Base-by-base conservation (phyloP, 179 eudicot species). In the Silene vulgaris region DNA sequence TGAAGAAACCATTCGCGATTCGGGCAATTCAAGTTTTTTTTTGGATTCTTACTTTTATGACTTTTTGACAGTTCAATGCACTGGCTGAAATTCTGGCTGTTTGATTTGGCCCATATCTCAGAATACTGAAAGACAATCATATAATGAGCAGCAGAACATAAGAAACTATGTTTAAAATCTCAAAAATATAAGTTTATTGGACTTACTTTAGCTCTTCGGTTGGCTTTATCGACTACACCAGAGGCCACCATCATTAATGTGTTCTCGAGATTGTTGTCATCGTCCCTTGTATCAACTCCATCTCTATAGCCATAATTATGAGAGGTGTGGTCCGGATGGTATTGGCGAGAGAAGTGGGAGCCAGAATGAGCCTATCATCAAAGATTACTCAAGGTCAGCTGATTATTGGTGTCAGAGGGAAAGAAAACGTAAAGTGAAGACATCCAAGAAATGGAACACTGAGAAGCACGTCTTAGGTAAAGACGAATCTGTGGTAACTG, bases 41-140 rank as follows among this genome's bases (percentile, higher is more conserved):
- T 35, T 1, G 52, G 37, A 54, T 78, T 32, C 86, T 79, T 86
- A 96, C 99, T 88, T 84, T 87, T 93, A 75, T 86, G 96, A 78
- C 82, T 85, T 80, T 84, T 89, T 74, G 97, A 85, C 57, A 83
- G 80, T 61, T 88, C 86, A 76, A 90, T 84, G 86, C 99, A 96
- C 77, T 84, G 90, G 71, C 85, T 90, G 90, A 86, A 93, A 85
- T 90, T 96, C 67, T 85, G 89, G 32, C 96, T 96, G 77, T 85
- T 77, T 20, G 97, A 90, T 78, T 84, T 88, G 81, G 87, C 79
- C 99, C 97, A 93, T 65, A 90, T 84, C 80, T 84, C 97, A 76
- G 91, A 85, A 80, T 75, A 80, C 99, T 96, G 77, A 69, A 82
- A 74, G 35, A 75, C 2, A 71, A 76, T 56, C 52, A 60, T 76